These are phyloP conservation scores for Westerdykella aurantiaca DNA, from an alignment of 2,329 filamentous ascomycete genomes.

Conservation along the genomic window DNA sequence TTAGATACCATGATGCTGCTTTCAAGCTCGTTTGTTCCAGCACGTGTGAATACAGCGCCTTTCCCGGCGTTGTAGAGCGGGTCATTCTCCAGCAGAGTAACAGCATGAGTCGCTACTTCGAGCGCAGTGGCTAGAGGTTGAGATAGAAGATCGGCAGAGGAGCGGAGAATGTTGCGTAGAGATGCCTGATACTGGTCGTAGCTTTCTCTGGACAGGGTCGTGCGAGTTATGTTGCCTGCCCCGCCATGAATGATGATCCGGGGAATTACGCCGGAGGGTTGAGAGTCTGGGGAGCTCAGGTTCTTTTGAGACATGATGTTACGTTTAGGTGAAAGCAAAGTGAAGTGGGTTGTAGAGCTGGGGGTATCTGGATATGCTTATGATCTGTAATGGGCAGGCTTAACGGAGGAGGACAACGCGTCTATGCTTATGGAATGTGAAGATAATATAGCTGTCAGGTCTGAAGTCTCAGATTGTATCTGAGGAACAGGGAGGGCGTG, in stretches of 20 bases:
- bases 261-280: conserved; percentile 20
- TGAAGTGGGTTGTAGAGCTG: too few species aligned
- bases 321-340: too few species aligned
- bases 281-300: not conserved
- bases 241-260: conserved; percentile 48
- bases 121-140: conserved; percentile 53
- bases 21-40: conserved; percentile 79
- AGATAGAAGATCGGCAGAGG: conserved; percentile 21
- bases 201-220: conserved; percentile 32
- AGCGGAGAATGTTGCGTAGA: conserved; percentile 33
- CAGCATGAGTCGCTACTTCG: conserved; percentile 68
- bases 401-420: too few species aligned
- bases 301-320: too few species aligned
- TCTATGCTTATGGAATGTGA: too few species aligned
- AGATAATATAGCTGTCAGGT: too few species aligned
- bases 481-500: too few species aligned
- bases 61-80: conserved; percentile 78
- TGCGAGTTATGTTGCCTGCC: conserved; percentile 43
- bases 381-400: too few species aligned
- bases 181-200: conserved; percentile 37
- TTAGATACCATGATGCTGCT: conserved; percentile 78
- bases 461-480: too few species aligned
- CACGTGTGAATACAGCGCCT: conserved; percentile 80
- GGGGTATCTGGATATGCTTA: too few species aligned
- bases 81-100: conserved; percentile 69